Conservation (phyloP, 2,329 filamentous ascomycete genomes). For the Amesomyces nigricolor region DNA sequence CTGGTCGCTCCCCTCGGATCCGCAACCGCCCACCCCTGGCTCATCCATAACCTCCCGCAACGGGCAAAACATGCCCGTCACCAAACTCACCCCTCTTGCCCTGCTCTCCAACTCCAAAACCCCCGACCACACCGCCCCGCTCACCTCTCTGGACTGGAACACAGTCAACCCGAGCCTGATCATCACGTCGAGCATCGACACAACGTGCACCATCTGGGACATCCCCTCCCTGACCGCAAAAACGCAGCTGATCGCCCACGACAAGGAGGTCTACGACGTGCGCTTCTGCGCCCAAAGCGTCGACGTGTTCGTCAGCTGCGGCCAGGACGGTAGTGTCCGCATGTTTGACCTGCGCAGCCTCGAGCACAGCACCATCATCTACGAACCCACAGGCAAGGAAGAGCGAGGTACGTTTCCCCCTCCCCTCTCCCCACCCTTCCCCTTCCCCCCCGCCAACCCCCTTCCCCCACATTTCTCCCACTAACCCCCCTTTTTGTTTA, state of each 20-base stretch:
- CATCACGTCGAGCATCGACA: constrained; percentile 98
- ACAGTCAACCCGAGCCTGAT: constrained; percentile 94
- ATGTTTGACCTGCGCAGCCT: constrained; percentile 98
- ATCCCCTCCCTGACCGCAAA: constrained; percentile 97
- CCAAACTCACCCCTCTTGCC: constrained; percentile 87
- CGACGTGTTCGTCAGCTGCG: constrained; percentile 98
- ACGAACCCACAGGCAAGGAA: constrained; percentile 89
- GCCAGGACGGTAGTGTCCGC: constrained; percentile 91
- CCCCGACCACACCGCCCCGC: constrained; percentile 91
- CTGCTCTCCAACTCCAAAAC: constrained; percentile 97
- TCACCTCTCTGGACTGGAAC: constrained; percentile 98
- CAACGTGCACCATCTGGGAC: constrained; percentile 99
- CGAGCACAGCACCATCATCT: constrained; percentile 98
- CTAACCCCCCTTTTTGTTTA: no score
- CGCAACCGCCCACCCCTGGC: constrained; percentile 50
- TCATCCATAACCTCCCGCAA: constrained; percentile 62
- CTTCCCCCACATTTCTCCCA: no score
- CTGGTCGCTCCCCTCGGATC: constrained; percentile 80
- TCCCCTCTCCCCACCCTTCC: background rate
- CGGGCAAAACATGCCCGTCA: constrained; percentile 51
- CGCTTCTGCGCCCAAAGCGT: constrained; percentile 96
- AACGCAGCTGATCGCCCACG: constrained; percentile 95
- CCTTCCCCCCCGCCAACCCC: background rate
- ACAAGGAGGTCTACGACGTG: constrained; percentile 98
- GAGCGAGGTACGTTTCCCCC: constrained; percentile 52